Evolutionary conservation across 495 filamentous ascomycete species (phyloP), one percentile per base, ranked within the genome.

Genomic region (Apodospora peruviana): DNA sequence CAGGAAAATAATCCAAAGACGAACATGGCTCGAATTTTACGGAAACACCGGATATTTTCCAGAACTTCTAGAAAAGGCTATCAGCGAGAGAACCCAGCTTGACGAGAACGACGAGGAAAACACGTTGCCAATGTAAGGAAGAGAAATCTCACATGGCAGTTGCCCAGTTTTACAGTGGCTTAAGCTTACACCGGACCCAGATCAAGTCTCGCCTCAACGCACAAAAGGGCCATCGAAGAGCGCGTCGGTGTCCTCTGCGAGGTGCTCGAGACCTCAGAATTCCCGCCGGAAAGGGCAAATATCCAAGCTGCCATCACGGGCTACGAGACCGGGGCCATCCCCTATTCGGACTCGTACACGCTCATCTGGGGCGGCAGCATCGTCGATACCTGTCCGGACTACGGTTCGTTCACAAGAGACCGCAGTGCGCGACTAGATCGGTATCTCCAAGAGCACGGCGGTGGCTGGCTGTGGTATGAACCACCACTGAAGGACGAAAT

Each of bases 381-480:
- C 38, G 71, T 73, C 46, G 73, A 74, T 46, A 53, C 48, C 11
- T 70, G 66, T 35, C 53, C 59, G 7, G 51, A 53, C 29, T 72
- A 72, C 50, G 50, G 21, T 34, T 61, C 63, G 25, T 71, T 73
- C 55, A 65, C 64, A 11, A 5, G 12, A 19, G 66, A 72, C 53
- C 64, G 73, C 39, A 22, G 35, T n/a, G 63, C 58, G 5, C 68
- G 69, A 3, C 63, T 78, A 14, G 68, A 72, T 48, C 60, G 55
- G 8, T 76, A 75, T 50, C 41, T 14, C 17, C 58, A 43, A 10
- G 40, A 42, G 21, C 50, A 73, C 49, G 73, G 73, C 19, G 57
- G 62, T 12, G 71, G 71, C 17, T 75, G 73, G 72, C 59, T 78
- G 24, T 78, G 72, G 72, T 70, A 71, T 35, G 74, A 78, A 49